A percentile compares a stretch with the other conserved stretches of the same genome.
These are phyloP conservation scores for Huntiella bhutanensis DNA, from an alignment of 2,329 filamentous ascomycete genomes.

Conservation along the genomic window DNA sequence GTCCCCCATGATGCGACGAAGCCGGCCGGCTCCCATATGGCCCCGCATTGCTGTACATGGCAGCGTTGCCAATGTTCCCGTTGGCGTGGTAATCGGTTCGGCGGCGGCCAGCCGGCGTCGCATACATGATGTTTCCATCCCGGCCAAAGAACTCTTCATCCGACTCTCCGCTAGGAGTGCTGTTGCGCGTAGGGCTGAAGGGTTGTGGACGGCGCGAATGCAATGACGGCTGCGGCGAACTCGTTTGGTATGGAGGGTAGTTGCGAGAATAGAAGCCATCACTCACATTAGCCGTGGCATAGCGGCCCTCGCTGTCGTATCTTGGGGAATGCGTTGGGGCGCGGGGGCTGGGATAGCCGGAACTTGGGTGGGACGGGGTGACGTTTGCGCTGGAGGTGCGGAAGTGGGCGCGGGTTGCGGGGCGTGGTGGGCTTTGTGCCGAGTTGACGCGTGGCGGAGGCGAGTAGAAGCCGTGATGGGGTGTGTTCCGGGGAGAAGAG, in stretches of 20 bases:
- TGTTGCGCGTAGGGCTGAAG: conserved; percentile 39
- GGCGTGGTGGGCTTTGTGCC: conserved; percentile 10
- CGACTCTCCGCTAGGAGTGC: conserved; percentile 40
- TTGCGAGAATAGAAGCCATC: conserved; percentile 27
- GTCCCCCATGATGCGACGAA: neutral
- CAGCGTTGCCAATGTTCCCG: conserved; percentile 1
- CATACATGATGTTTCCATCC: conserved; percentile 7
- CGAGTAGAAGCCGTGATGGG: neutral
- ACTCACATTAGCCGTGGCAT: conserved; percentile 50
- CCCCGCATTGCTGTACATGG: neutral
- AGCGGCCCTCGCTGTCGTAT: conserved; percentile 42
- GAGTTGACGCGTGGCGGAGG: conserved; percentile 4
- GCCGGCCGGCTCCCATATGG: neutral
- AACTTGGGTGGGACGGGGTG: conserved; percentile 2
- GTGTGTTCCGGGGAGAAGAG: conserved; percentile 7
- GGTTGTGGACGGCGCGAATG: conserved; percentile 34
- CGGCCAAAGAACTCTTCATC: conserved; percentile 30
- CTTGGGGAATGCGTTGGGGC: conserved; percentile 36
- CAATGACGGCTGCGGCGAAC: conserved; percentile 22
- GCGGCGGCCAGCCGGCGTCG: conserved; percentile 5
- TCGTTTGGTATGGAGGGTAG: conserved; percentile 25
- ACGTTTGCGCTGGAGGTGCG: conserved; percentile 6
- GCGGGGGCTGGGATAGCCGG: conserved; percentile 21
- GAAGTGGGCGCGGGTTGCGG: conserved; percentile 12
- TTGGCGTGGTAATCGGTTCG: conserved; percentile 5